These are phyloP conservation scores for Gracilaria gracilis DNA, from an alignment of 23 red algal species.

Conservation along the genomic window DNA sequence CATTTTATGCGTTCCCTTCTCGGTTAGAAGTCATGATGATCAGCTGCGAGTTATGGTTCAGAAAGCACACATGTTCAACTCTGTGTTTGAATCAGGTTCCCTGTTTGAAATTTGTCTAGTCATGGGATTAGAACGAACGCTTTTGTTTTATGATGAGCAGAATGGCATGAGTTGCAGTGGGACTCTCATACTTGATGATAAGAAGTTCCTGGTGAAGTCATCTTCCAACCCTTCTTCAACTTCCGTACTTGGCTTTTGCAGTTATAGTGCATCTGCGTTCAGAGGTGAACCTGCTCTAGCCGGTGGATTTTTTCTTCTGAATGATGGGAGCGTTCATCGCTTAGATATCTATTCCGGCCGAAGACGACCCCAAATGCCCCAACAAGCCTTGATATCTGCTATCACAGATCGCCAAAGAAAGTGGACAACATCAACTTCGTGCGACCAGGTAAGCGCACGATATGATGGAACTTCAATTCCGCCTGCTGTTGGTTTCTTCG, in stretches of 20 bases:
- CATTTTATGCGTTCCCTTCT: conserved; percentile 35
- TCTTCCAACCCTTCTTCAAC: conserved; percentile 19
- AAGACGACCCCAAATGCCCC: conserved; percentile 28
- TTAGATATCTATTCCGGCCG: conserved; percentile 21
- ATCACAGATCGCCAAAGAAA: conserved; percentile 33
- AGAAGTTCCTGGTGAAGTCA: background rate
- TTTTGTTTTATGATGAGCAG: conserved; percentile 39
- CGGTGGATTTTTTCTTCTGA: conserved; percentile 53
- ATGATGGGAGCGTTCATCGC: conserved; percentile 69
- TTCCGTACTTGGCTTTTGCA: conserved; percentile 25
- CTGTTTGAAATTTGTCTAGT: conserved; percentile 4
- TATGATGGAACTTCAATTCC: conserved; percentile 17
- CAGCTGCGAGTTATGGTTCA: background rate
- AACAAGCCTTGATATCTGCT: conserved; percentile 29
- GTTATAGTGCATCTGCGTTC: conserved; percentile 20
- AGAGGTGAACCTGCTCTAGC: background rate
- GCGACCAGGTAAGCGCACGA: background rate
- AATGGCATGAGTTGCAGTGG: conserved; percentile 15
- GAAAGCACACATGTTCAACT: conserved; percentile 24
- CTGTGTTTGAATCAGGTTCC: conserved; percentile 18
- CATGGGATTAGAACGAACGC: conserved; percentile 22
- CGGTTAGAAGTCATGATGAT: background rate
- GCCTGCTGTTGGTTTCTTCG: conserved; percentile 60
- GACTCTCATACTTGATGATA: background rate
- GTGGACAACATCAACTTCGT: background rate